A percentile compares a stretch with the other conserved stretches of the same genome.
Evolutionary conservation across 176 grass and related monocot genomes (phyloP).

Genomic region (Chloris gayana): DNA sequence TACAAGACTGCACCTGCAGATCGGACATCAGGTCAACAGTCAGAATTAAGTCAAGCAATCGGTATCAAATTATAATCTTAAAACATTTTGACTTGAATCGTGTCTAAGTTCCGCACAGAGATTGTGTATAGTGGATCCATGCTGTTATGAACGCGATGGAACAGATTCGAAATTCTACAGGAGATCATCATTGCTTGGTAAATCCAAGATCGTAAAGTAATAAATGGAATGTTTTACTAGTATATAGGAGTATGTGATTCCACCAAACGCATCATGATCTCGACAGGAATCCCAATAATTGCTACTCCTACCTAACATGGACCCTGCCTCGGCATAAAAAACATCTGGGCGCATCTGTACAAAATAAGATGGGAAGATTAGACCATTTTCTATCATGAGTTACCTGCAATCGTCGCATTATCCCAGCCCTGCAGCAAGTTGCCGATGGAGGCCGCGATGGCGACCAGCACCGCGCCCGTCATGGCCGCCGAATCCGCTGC

Average conservation of each 20-base stretch:
- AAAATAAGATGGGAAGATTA: conserved; percentile 28
- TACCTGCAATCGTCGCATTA: conserved; percentile 93
- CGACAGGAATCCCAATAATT: conserved; percentile 61
- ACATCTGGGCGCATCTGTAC: conserved; percentile 6
- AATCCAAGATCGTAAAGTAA: conserved; percentile 3
- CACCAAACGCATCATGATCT: conserved; percentile 41
- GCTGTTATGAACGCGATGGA: not conserved
- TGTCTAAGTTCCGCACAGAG: not conserved
- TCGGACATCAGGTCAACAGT: conserved; percentile 34
- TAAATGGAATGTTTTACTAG: conserved; percentile 9
- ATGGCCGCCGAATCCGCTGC: conserved; percentile 50
- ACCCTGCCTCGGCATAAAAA: conserved; percentile 38
- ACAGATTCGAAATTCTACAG: conserved; percentile 2
- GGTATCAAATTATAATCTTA: not conserved
- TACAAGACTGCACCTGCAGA: conserved; percentile 80
- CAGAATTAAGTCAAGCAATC: conserved; percentile 39
- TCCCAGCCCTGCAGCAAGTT: conserved; percentile 89
- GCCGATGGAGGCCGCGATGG: conserved; percentile 81
- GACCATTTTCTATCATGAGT: conserved; percentile 2
- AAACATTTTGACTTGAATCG: conserved; percentile 9
- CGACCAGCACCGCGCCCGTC: conserved; percentile 79
- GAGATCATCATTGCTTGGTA: not conserved
- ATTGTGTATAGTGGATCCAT: not conserved
- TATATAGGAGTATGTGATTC: not conserved
- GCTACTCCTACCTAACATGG: conserved; percentile 45